Evolutionary conservation across 805 yeast genomes (phyloP).

Genomic region (Kluyveromyces wickerhamii): DNA sequence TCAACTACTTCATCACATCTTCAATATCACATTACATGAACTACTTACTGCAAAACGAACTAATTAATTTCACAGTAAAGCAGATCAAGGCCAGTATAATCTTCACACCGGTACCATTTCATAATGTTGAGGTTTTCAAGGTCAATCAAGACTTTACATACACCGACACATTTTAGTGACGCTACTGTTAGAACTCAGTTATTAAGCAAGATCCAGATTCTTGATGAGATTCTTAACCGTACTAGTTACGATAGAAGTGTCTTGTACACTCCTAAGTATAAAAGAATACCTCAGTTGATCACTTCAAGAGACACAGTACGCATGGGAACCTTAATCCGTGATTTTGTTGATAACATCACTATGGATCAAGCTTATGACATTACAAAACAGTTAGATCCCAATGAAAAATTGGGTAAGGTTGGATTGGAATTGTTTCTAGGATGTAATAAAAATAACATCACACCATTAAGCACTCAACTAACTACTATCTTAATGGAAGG

Average conservation of each 20-base stretch:
- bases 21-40: no score
- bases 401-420: slow-evolving; percentile 18
- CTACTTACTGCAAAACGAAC: no score
- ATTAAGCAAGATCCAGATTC: slow-evolving; percentile 12
- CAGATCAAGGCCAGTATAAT: not conserved
- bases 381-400: slow-evolving; percentile 6
- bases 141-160: slow-evolving; percentile 22
- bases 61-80: no score
- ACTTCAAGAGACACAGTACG: slow-evolving; percentile 16
- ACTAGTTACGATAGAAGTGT: slow-evolving; percentile 18
- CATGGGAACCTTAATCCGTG: slow-evolving; percentile 16
- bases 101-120: no score
- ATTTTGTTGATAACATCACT: slow-evolving; percentile 17
- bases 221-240: slow-evolving; percentile 18
- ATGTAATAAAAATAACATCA: slow-evolving; percentile 14
- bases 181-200: slow-evolving; percentile 11
- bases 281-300: slow-evolving; percentile 16
- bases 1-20: no score
- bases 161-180: slow-evolving; percentile 18
- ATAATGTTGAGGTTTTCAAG: slow-evolving; percentile 4
- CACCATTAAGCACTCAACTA: slow-evolving; percentile 17
- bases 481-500: slow-evolving; percentile 12
- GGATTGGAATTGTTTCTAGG: slow-evolving; percentile 22
- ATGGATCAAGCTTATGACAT: slow-evolving; percentile 12
- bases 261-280: slow-evolving; percentile 21